Conservation (phyloP, 495 filamentous ascomycete genomes). For the Pseudomonodictys pantanalensis region DNA sequence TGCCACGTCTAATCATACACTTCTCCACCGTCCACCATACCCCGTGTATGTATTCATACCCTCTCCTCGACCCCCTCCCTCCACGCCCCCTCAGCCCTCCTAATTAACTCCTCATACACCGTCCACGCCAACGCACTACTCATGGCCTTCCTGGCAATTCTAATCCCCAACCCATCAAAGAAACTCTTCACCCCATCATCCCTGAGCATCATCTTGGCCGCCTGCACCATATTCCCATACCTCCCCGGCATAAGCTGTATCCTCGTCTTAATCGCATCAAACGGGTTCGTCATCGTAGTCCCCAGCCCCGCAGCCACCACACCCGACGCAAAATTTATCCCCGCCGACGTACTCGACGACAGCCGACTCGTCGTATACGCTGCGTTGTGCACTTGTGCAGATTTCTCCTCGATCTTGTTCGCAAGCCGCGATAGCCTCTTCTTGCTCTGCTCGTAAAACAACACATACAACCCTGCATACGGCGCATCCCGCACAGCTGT, state of each 20-base stretch:
- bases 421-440: constrained; percentile 51
- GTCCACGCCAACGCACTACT: constrained; percentile 94
- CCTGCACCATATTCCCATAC: constrained; percentile 83
- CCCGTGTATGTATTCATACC: constrained; percentile 5
- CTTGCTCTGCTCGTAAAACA: constrained; percentile 92
- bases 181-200: constrained; percentile 80
- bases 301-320: constrained; percentile 75
- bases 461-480: constrained; percentile 90
- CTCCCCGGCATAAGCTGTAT: constrained; percentile 82
- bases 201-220: constrained; percentile 67
- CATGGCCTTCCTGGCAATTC: constrained; percentile 87
- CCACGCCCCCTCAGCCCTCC: constrained; percentile 67
- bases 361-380: constrained; percentile 8
- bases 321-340: constrained; percentile 82
- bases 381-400: too few relatives aligned
- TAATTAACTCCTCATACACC: constrained; percentile 88
- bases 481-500: constrained; percentile 92
- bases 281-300: constrained; percentile 88
- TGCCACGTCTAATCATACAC: too few relatives aligned
- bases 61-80: constrained; percentile 20
- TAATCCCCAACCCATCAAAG: constrained; percentile 80
- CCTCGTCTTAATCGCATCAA: constrained; percentile 93
- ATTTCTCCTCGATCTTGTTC: constrained; percentile 29
- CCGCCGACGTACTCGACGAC: constrained; percentile 42
- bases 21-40: background rate